phyloP scores from a whole-genome alignment of 345 rosid genomes.

The Citrus sp. region DNA sequence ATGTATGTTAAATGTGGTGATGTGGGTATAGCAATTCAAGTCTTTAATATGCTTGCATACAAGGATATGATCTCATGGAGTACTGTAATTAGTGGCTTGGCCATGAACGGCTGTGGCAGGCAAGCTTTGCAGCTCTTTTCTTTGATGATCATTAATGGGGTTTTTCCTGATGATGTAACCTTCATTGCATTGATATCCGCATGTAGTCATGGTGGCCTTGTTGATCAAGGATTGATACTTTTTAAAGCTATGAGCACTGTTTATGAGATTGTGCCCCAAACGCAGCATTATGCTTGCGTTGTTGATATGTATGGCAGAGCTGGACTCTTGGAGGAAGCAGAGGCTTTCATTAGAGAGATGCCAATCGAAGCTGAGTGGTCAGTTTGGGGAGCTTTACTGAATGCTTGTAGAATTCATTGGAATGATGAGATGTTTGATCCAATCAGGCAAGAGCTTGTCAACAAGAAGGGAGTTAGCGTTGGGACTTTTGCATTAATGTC shows the following conservation, averaged over 20 bases:
- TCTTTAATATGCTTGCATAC: slow-evolving; percentile 13
- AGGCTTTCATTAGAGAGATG: slow-evolving; percentile 26
- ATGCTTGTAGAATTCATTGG: slow-evolving; percentile 27
- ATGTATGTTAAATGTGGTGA: slow-evolving; percentile 33
- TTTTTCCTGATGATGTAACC: slow-evolving; percentile 22
- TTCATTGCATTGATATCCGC: slow-evolving; percentile 23
- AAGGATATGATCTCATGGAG: slow-evolving; percentile 30
- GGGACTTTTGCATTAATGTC: slow-evolving; percentile 29
- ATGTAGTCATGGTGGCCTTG: slow-evolving; percentile 27
- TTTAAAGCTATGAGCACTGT: slow-evolving; percentile 21
- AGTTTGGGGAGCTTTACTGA: slow-evolving; percentile 25
- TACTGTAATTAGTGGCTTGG: slow-evolving; percentile 26
- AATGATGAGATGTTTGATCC: slow-evolving; percentile 12
- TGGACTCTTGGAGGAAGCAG: slow-evolving; percentile 34
- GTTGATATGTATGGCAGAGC: slow-evolving; percentile 35
- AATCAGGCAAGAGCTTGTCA: slow-evolving; percentile 11
- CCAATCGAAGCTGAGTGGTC: slow-evolving; percentile 14
- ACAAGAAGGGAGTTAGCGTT: not conserved
- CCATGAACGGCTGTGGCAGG: slow-evolving; percentile 27
- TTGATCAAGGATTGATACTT: slow-evolving; percentile 24
- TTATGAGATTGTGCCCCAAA: slow-evolving; percentile 11
- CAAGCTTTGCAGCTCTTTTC: slow-evolving; percentile 25
- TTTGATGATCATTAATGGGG: slow-evolving; percentile 20
- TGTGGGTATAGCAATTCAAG: slow-evolving; percentile 17
- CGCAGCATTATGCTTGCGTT: slow-evolving; percentile 29